Evolutionary conservation across 2,329 filamentous ascomycete genomes (phyloP).

Genomic region (Pseudocercospora cruenta): DNA sequence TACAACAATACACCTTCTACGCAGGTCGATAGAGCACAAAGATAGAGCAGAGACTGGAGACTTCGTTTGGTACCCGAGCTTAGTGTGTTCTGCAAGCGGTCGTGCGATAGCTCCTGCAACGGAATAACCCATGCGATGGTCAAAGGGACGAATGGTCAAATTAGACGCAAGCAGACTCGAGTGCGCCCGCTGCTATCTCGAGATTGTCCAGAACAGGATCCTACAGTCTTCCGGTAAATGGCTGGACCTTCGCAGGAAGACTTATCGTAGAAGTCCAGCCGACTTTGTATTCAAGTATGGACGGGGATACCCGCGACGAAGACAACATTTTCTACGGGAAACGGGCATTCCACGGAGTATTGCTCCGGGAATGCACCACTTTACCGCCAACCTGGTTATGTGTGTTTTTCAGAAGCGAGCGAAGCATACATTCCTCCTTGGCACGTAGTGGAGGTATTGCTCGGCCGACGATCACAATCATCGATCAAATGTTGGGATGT

Average conservation of each 20-base stretch:
- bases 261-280: no score
- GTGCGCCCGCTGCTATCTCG: neutral
- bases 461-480: neutral
- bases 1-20: neutral
- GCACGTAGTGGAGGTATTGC: neutral
- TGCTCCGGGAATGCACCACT: no score
- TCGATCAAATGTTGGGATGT: neutral
- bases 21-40: neutral
- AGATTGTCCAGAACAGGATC: neutral
- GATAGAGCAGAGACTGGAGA: neutral
- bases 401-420: neutral
- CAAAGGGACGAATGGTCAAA: neutral
- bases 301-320: no score
- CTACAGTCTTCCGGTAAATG: neutral
- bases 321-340: no score
- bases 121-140: neutral
- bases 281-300: no score
- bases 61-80: neutral
- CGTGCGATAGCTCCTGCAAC: neutral
- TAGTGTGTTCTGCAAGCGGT: neutral
- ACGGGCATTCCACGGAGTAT: no score
- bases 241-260: no score
- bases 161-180: neutral
- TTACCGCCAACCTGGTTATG: neutral
- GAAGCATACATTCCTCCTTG: neutral